These are phyloP conservation scores for Salix brachista DNA, from an alignment of 345 rosid species.

Conservation along the genomic window DNA sequence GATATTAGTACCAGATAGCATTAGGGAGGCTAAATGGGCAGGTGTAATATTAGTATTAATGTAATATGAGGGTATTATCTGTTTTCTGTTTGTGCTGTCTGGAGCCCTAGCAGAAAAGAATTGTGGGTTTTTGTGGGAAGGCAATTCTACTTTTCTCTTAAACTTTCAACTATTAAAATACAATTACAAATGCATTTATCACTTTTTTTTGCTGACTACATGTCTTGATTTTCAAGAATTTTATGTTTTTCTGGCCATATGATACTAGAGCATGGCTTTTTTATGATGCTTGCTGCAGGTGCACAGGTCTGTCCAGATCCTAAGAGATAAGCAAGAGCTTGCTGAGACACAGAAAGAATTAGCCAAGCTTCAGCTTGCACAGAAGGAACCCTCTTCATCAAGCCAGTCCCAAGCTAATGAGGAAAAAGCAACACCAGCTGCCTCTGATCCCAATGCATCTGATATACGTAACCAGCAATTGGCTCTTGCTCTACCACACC, in stretches of 20 bases:
- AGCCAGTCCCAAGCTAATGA: slow-evolving; percentile 64
- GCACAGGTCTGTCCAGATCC: slow-evolving; percentile 93
- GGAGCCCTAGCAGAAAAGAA: not conserved
- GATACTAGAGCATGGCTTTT: slow-evolving; percentile 3
- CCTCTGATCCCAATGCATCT: slow-evolving; percentile 46
- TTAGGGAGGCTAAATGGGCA: not conserved
- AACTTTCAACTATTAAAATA: not conserved
- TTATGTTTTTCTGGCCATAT: not conserved
- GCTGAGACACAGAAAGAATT: slow-evolving; percentile 90
- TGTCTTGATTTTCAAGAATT: not conserved
- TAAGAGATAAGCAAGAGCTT: slow-evolving; percentile 97
- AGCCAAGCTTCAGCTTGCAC: slow-evolving; percentile 84
- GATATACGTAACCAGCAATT: slow-evolving; percentile 74
- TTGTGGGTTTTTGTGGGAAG: not conserved
- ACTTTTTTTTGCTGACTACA: not conserved
- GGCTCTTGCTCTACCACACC: slow-evolving; percentile 89
- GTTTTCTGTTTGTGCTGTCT: not conserved
- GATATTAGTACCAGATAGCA: not conserved
- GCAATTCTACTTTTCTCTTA: not conserved
- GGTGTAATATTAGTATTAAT: not conserved
- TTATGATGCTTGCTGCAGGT: slow-evolving; percentile 50
- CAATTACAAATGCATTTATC: not conserved
- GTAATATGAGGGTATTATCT: not conserved
- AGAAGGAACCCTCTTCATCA: slow-evolving; percentile 74
- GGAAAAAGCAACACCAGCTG: slow-evolving; percentile 59